These are phyloP conservation scores for Phytophthora fragariaefolia DNA, from an alignment of 352 stramenopile genomes.

Conservation along the genomic window DNA sequence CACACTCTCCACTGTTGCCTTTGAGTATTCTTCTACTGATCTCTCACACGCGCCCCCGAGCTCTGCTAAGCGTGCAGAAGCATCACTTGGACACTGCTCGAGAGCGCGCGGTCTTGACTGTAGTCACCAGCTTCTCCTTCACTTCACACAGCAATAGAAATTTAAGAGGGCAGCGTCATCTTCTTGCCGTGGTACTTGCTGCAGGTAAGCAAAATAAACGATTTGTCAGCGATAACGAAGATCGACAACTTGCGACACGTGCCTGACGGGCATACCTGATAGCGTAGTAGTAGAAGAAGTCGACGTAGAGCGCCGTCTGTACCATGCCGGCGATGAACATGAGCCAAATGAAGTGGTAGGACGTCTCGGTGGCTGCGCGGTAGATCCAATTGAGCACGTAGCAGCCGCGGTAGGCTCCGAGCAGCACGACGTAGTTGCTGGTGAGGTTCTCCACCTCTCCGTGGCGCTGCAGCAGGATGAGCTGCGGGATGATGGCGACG, in stretches of 20 bases:
- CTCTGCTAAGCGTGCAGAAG: constrained; percentile 5
- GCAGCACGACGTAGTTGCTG: constrained; percentile 99
- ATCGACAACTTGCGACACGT: too few species aligned
- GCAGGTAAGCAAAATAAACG: constrained; percentile 4
- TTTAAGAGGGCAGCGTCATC: constrained; percentile 89
- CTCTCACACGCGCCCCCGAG: constrained; percentile 14
- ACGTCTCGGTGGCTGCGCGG: constrained; percentile 94
- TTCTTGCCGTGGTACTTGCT: constrained; percentile 93
- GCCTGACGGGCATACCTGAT: constrained; percentile 63
- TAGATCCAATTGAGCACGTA: constrained; percentile 99
- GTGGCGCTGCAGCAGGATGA: constrained; percentile 99
- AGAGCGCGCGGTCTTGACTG: constrained; percentile 18
- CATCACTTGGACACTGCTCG: neutral
- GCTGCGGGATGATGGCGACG: constrained; percentile 98
- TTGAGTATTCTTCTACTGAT: constrained; percentile 35
- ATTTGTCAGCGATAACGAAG: too few species aligned
- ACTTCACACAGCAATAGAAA: constrained; percentile 17
- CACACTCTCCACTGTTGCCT: constrained; percentile 29
- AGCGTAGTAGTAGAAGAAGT: constrained; percentile 99
- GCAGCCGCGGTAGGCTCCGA: constrained; percentile 97
- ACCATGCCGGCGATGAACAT: constrained; percentile 99
- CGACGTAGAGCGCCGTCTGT: constrained; percentile 98
- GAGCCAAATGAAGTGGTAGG: constrained; percentile 98
- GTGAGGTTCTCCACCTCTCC: constrained; percentile 99
- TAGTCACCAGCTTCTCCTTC: constrained; percentile 21